Conservation (phyloP, 805 yeast species). For the Lachancea dasiensis region DNA sequence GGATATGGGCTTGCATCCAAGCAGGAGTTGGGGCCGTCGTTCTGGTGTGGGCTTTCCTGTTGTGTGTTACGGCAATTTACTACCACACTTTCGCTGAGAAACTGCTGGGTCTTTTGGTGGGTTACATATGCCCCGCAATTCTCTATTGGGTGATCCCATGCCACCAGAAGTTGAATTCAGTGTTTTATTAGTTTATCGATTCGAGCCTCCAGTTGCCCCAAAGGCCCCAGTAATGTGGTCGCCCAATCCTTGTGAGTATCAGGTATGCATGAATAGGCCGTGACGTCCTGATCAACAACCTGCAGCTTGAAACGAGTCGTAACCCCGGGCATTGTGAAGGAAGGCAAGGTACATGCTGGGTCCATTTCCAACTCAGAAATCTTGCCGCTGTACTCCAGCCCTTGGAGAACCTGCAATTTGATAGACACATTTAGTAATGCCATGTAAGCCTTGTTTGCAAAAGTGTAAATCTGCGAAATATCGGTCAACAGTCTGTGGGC, state of each 20-base stretch:
- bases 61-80: conserved; percentile 71
- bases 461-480: conserved; percentile 21
- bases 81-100: conserved; percentile 80
- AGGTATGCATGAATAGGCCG: conserved; percentile 15
- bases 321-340: not conserved
- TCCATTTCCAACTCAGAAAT: conserved; percentile 20
- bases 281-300: conserved; percentile 16
- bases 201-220: conserved; percentile 14
- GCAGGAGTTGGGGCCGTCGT: conserved; percentile 18
- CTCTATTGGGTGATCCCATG: conserved; percentile 37
- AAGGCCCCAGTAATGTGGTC: conserved; percentile 20
- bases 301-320: conserved; percentile 13
- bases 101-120: conserved; percentile 59
- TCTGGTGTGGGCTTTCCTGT: conserved; percentile 47
- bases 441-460: conserved; percentile 25
- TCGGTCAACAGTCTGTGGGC: conserved; percentile 11
- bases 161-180: conserved; percentile 5
- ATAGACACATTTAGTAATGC: conserved; percentile 13
- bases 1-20: conserved; percentile 7
- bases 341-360: conserved; percentile 4
- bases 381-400: conserved; percentile 12
- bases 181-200: conserved; percentile 10
- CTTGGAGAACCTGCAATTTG: conserved; percentile 15
- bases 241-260: conserved; percentile 13
- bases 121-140: conserved; percentile 44